A percentile compares a stretch with the other conserved stretches of the same genome.
Conservation (phyloP, 805 yeast species). For the Yarrowia sp. region DNA sequence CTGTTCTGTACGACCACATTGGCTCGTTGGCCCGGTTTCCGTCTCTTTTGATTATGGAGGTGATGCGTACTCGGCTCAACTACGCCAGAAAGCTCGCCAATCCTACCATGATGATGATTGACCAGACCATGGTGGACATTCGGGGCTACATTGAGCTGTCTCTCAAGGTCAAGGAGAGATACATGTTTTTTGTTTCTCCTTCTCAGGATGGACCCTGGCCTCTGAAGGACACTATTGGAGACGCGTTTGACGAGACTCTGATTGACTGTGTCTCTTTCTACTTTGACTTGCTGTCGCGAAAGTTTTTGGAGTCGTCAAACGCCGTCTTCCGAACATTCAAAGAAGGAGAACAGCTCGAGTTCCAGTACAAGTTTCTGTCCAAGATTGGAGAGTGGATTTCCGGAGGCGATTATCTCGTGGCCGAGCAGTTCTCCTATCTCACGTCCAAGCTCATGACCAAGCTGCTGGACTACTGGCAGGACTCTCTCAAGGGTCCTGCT, state of each 20-base stretch:
- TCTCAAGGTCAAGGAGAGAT: slow-evolving; percentile 65
- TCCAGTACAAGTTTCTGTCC: slow-evolving; percentile 73
- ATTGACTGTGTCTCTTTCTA: slow-evolving; percentile 71
- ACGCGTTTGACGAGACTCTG: slow-evolving; percentile 61
- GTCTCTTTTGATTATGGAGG: slow-evolving; percentile 70
- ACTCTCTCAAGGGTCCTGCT: slow-evolving; percentile 65
- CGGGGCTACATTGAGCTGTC: slow-evolving; percentile 72
- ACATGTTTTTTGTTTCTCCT: slow-evolving; percentile 51
- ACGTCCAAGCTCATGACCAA: slow-evolving; percentile 66
- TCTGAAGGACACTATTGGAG: slow-evolving; percentile 59
- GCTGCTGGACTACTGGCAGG: slow-evolving; percentile 63
- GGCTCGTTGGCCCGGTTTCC: slow-evolving; percentile 72
- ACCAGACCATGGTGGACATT: slow-evolving; percentile 86
- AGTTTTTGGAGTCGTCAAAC: slow-evolving; percentile 68
- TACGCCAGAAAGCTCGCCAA: slow-evolving; percentile 75
- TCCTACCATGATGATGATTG: slow-evolving; percentile 94
- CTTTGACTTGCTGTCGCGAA: slow-evolving; percentile 66
- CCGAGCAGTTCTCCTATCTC: slow-evolving; percentile 67
- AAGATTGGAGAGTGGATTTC: slow-evolving; percentile 74
- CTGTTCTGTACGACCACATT: slow-evolving; percentile 61
- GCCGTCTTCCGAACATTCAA: slow-evolving; percentile 73
- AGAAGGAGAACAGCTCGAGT: slow-evolving; percentile 86
- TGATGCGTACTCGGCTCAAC: slow-evolving; percentile 65
- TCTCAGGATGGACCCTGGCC: slow-evolving; percentile 66
- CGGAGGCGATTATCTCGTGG: slow-evolving; percentile 76